Conservation (phyloP, 805 yeast genomes). For the Candida khao-thaluensis region DNA sequence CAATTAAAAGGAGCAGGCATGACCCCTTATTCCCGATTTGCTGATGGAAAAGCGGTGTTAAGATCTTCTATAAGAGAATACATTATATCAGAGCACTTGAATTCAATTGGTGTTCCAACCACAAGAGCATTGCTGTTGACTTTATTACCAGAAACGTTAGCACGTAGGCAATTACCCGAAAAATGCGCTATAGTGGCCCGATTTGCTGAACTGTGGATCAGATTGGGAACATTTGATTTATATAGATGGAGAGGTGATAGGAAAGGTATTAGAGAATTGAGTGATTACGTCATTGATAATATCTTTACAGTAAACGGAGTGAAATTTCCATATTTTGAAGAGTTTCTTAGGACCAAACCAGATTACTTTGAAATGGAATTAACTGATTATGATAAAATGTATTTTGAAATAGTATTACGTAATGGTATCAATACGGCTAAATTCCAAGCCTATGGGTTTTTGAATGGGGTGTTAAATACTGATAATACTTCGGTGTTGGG, state of each 20-base stretch:
- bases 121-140: conserved; percentile 80
- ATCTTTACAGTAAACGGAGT: conserved; percentile 43
- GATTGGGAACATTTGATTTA: conserved; percentile 86
- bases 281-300: conserved; percentile 71
- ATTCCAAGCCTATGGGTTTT: conserved; percentile 90
- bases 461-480: conserved; percentile 92
- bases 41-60: conserved; percentile 93
- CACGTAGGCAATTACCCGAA: conserved; percentile 70
- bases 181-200: conserved; percentile 83
- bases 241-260: conserved; percentile 73
- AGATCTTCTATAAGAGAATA: conserved; percentile 88
- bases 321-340: conserved; percentile 29
- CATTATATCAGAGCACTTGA: conserved; percentile 74
- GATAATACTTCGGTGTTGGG: conserved; percentile 93
- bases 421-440: conserved; percentile 77
- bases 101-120: conserved; percentile 81
- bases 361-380: conserved; percentile 26
- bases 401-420: conserved; percentile 63
- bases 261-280: conserved; percentile 55
- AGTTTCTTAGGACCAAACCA: conserved; percentile 19
- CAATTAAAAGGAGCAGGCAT: conserved; percentile 91
- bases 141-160: conserved; percentile 69
- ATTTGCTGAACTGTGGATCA: conserved; percentile 81
- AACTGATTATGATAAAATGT: conserved; percentile 69
- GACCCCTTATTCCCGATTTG: conserved; percentile 91